These are phyloP conservation scores for Amesomyces nigricolor DNA, from an alignment of 2,329 filamentous ascomycete genomes.

Conservation along the genomic window DNA sequence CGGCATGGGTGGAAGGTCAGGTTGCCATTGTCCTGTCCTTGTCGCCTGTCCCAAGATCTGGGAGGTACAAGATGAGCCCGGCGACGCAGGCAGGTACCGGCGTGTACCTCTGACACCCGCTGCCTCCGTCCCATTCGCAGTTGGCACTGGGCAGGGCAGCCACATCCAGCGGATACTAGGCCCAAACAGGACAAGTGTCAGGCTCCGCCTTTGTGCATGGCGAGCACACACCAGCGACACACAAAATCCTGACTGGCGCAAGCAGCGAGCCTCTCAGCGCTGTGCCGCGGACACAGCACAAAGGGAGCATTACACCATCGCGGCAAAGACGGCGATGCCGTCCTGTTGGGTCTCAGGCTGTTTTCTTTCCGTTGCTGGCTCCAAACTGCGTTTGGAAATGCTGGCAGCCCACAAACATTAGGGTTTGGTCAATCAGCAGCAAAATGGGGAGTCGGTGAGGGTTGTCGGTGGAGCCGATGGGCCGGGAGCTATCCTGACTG, in stretches of 20 bases:
- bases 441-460: neutral
- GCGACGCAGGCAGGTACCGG: neutral
- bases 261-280: slow-evolving; percentile 9
- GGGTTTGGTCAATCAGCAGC: slow-evolving; percentile 4
- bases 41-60: slow-evolving; percentile 1
- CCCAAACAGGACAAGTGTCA: slow-evolving; percentile 4
- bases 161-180: neutral
- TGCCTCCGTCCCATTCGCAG: slow-evolving; percentile 1
- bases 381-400: neutral
- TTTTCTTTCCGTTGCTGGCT: neutral
- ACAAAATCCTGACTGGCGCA: neutral
- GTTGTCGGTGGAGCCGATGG: neutral
- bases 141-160: slow-evolving; percentile 12
- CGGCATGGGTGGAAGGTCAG: neutral
- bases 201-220: neutral
- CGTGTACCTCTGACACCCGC: no score
- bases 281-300: slow-evolving; percentile 9
- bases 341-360: neutral
- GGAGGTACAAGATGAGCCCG: neutral
- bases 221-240: neutral
- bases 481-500: no score
- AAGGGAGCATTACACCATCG: neutral
- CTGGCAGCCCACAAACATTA: slow-evolving; percentile 7
- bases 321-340: neutral
- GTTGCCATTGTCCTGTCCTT: neutral